Conservation (phyloP, 2,329 filamentous ascomycete genomes). For the Grosmannia clavigera region DNA sequence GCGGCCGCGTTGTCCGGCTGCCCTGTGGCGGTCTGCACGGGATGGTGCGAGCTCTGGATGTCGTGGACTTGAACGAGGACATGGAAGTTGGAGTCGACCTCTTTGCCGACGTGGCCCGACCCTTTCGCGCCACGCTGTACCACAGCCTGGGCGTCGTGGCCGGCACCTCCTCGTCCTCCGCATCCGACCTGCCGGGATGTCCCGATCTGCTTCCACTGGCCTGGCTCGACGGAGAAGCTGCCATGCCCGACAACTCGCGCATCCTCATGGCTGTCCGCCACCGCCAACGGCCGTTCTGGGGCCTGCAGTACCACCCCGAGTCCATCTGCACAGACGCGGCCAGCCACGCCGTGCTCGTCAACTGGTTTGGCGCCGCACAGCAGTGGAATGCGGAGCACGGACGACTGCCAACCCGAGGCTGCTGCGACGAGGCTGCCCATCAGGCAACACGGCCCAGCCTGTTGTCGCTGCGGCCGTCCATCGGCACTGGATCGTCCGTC, state of each 20-base stretch:
- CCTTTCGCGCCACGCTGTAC: conserved; percentile 62
- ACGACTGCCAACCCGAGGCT: conserved; percentile 8
- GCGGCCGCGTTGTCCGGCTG: conserved; percentile 47
- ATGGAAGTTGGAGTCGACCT: conserved; percentile 36
- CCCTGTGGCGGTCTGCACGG: conserved; percentile 63
- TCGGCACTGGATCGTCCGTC: background rate
- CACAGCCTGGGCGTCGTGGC: conserved; percentile 46
- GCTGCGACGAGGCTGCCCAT: conserved; percentile 12
- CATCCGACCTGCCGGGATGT: conserved; percentile 13
- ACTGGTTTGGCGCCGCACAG: conserved; percentile 61
- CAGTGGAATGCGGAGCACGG: conserved; percentile 39
- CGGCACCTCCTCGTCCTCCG: background rate
- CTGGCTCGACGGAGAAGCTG: conserved; percentile 39
- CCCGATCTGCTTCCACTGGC: conserved; percentile 45
- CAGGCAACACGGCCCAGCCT: conserved; percentile 22
- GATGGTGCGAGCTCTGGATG: conserved; percentile 45
- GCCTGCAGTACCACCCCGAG: conserved; percentile 83
- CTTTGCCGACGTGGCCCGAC: conserved; percentile 44
- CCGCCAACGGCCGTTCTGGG: conserved; percentile 61
- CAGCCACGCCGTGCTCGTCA: conserved; percentile 51
- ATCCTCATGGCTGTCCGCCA: conserved; percentile 72
- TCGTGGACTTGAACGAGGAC: conserved; percentile 10
- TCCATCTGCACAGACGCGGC: conserved; percentile 67
- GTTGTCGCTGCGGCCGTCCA: conserved; percentile 14
- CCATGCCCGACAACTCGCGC: conserved; percentile 22